Evolutionary conservation across 495 filamentous ascomycete genomes (phyloP).

Genomic region (Bacidia rubella): DNA sequence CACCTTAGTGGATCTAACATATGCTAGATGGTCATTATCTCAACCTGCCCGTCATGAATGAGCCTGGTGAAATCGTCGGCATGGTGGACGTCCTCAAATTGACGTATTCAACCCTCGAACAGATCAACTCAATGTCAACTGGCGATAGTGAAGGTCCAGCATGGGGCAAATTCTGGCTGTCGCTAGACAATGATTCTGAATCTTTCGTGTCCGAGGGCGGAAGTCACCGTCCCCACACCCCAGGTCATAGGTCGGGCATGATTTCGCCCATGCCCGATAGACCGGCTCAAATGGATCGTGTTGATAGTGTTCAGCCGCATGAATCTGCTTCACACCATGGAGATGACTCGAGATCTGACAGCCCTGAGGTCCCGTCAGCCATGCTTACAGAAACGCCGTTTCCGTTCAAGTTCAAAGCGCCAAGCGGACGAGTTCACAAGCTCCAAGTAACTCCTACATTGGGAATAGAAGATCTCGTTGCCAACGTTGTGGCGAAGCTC

Average conservation of each 20-base stretch:
- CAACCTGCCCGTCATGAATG: constrained; percentile 97
- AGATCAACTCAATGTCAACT: constrained; percentile 67
- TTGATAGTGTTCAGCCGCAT: constrained; percentile 74
- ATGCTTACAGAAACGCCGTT: constrained; percentile 63
- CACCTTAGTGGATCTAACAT: constrained; percentile 2
- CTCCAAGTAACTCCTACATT: constrained; percentile 69
- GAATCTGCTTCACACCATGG: constrained; percentile 93
- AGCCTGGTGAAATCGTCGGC: constrained; percentile 88
- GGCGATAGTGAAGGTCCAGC: constrained; percentile 86
- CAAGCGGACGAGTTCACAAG: constrained; percentile 87
- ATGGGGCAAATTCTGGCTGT: constrained; percentile 99
- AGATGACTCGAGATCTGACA: constrained; percentile 59
- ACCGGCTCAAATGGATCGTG: constrained; percentile 42
- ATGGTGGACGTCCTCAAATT: constrained; percentile 99
- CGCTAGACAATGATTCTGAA: constrained; percentile 89
- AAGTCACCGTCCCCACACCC: constrained; percentile 47
- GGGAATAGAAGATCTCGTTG: constrained; percentile 70
- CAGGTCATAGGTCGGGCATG: constrained; percentile 44
- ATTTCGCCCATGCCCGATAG: constrained; percentile 66
- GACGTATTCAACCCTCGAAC: constrained; percentile 94
- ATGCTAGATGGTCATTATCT: constrained; percentile 85
- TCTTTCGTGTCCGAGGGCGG: constrained; percentile 86
- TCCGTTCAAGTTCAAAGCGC: constrained; percentile 98
- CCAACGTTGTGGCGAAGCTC: constrained; percentile 69
- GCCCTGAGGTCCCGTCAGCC: constrained; percentile 23